Evolutionary conservation across 2,329 filamentous ascomycete genomes (phyloP).

Genomic region (Trichoderma atrobrunneum): DNA sequence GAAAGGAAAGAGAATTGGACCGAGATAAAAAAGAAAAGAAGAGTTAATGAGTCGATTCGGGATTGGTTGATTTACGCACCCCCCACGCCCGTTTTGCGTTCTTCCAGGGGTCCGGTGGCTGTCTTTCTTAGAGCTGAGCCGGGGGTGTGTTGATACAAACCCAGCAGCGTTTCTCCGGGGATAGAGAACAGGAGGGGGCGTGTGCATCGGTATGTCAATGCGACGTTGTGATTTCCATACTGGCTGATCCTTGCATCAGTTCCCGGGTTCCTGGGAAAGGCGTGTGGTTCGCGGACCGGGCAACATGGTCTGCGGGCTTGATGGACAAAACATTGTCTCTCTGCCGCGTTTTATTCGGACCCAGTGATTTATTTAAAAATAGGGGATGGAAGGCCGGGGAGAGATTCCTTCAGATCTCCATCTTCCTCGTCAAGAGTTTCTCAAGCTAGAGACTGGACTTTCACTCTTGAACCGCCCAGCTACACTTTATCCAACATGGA

Average conservation of each 20-base stretch:
- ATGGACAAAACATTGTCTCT: neutral
- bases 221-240: neutral
- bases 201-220: neutral
- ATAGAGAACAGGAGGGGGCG: neutral
- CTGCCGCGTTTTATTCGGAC: neutral
- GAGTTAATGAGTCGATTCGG: neutral
- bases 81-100: neutral
- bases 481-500: neutral
- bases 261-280: constrained; percentile 6
- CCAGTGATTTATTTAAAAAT: neutral
- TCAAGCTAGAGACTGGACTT: neutral
- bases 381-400: neutral
- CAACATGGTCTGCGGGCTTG: neutral
- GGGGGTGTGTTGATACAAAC: neutral
- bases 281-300: neutral
- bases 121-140: neutral
- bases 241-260: neutral
- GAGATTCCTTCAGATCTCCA: neutral
- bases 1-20: neutral
- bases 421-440: neutral
- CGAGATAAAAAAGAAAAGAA: neutral
- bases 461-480: neutral
- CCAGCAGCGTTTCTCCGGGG: neutral
- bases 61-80: neutral
- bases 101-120: neutral